Conservation (phyloP, 202 grass and related monocot genomes). For the Panicum virgatum region DNA sequence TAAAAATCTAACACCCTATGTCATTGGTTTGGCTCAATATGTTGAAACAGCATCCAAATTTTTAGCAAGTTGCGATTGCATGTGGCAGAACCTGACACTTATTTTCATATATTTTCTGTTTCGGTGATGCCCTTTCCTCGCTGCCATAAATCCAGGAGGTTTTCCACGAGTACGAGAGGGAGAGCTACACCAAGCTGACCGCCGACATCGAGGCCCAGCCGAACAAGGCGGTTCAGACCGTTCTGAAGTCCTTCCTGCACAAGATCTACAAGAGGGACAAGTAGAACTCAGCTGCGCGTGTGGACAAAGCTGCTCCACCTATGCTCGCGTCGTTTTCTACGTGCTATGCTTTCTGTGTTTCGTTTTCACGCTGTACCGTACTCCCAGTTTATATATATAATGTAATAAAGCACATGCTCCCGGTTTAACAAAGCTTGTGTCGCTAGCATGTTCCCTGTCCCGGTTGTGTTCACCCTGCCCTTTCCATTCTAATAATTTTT, state of each 20-base stretch:
- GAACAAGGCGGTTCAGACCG: conserved; percentile 74
- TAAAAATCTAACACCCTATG: neutral
- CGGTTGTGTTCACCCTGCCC: neutral
- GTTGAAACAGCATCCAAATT: conserved; percentile 10
- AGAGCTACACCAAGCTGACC: conserved; percentile 73
- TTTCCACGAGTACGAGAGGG: conserved; percentile 72
- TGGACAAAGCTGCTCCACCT: conserved; percentile 50
- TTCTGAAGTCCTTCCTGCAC: conserved; percentile 87
- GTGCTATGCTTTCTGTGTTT: conserved; percentile 20
- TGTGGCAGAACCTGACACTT: conserved; percentile 4
- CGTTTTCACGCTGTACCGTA: neutral
- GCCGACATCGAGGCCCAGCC: conserved; percentile 77
- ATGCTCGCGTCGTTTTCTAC: neutral
- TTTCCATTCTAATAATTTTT: neutral
- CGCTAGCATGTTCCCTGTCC: neutral
- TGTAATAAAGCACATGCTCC: conserved; percentile 28
- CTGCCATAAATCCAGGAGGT: conserved; percentile 44
- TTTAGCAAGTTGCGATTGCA: neutral
- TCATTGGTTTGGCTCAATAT: neutral
- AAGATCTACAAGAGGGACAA: conserved; percentile 97
- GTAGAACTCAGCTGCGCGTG: conserved; percentile 38
- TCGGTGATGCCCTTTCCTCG: conserved; percentile 16
- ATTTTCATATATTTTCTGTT: neutral
- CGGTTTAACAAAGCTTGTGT: conserved; percentile 10
- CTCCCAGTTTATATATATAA: neutral